Conservation (phyloP, 805 yeast species). For the Kuraishia cidri region DNA sequence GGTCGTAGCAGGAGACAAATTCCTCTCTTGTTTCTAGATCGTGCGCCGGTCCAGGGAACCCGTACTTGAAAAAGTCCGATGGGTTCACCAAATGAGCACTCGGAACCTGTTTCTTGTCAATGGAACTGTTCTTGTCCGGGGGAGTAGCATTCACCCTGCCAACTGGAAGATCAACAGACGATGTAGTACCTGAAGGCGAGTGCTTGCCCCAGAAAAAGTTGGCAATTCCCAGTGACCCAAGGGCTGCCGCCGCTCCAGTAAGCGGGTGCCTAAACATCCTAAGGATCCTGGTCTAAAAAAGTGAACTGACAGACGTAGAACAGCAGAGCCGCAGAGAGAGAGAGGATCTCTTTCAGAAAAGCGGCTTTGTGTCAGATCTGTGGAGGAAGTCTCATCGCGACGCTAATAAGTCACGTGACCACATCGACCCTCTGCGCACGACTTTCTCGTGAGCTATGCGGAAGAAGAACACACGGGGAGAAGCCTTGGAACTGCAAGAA, state of each 20-base stretch:
- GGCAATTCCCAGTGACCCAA: conserved; percentile 16
- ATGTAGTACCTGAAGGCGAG: conserved; percentile 1
- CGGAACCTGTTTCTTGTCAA: conserved; percentile 7
- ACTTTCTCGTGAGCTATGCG: too few species aligned
- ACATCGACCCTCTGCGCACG: too few species aligned
- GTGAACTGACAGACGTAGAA: too few species aligned
- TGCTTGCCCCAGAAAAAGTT: conserved; percentile 22
- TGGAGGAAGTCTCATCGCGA: too few species aligned
- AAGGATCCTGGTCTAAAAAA: too few species aligned
- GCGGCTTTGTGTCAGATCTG: too few species aligned
- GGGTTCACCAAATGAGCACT: conserved; percentile 49
- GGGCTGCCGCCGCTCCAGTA: conserved; percentile 16
- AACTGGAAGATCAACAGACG: not conserved
- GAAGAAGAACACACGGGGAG: too few species aligned
- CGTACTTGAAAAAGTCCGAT: conserved; percentile 76
- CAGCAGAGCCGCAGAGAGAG: too few species aligned
- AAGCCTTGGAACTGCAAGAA: too few species aligned
- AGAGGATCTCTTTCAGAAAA: too few species aligned
- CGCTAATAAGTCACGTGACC: too few species aligned
- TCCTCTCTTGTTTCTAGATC: conserved; percentile 70
- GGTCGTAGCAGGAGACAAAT: conserved; percentile 79
- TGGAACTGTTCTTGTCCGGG: conserved; percentile 6
- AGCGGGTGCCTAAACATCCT: conserved; percentile 4
- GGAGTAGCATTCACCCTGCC: not conserved
- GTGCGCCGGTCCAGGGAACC: conserved; percentile 92